Base-by-base conservation (phyloP, 257 asterid genomes). In the Petrea volubilis region DNA sequence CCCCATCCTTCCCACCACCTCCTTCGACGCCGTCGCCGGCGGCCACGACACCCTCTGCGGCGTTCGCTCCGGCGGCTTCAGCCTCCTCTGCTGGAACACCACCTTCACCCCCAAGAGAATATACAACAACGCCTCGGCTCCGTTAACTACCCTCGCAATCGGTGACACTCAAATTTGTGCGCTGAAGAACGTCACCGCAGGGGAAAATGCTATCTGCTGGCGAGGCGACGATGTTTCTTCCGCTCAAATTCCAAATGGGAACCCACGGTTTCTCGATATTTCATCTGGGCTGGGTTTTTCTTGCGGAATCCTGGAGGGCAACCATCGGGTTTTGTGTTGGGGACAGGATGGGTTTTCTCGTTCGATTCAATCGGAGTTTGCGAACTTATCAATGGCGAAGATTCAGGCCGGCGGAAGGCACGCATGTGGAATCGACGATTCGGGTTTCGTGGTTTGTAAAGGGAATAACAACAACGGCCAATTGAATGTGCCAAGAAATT, bases 1-100 rank as follows among this genome's bases (percentile, higher is more conserved):
- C 6, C 66, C 84, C 21, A 67, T 79, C 64, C 82, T 77, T 49
- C 85, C 91, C 1, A 31, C 64, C n/a, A 78, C 72, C 68, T 85
- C 99, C 51, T 94, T 88, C 78, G 88, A 83, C 84, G 84, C 82
- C 82, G 78, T 90, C 66, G 85, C 96, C 83, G 97, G 96, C 64
- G 97, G 98, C 38, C 70, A 23, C 2, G 81, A 87, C 80, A 73
- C 74, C 43, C 65, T 94, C 78, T 85, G 97, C 79, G 99, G 80
- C 52, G 77, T 84, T 10, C 92, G 97, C 72, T 85, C 93, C 71
- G 92, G 92, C 18, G 97, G 97, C 1, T 74, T 66, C 76, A 74
- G 80, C 56, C 92, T 94, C 55, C 74, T 89, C 50, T 94, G 95
- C 84, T 91, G 91, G 92, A 77, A 84, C 77, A 50, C 75, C 23